Conservation (phyloP, 164 flowering plant genomes). For the Liriodendron chinense region DNA sequence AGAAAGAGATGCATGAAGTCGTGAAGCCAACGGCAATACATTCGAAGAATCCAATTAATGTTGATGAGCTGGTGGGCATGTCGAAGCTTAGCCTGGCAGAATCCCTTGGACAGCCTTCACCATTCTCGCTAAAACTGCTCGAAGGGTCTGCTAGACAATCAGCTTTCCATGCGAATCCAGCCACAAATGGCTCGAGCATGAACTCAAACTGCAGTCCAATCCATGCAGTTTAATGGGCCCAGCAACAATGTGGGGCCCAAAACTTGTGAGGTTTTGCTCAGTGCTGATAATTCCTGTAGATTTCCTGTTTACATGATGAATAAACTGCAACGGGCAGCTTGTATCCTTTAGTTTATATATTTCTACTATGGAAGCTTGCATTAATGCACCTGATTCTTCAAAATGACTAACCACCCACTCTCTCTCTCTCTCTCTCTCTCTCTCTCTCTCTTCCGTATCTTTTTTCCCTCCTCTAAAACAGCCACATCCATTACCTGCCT, state of each 20-base stretch:
- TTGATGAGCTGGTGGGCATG: slow-evolving; percentile 81
- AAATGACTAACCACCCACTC: slow-evolving; percentile 1
- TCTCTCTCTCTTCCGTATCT: no score
- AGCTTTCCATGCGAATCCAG: slow-evolving; percentile 66
- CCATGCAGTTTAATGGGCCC: slow-evolving; percentile 41
- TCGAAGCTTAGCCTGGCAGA: slow-evolving; percentile 75
- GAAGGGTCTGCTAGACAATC: slow-evolving; percentile 72
- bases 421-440: no score
- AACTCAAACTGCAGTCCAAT: slow-evolving; percentile 46
- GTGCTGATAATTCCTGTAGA: slow-evolving; percentile 19
- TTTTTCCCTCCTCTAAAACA: no score
- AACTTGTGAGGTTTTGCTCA: slow-evolving; percentile 13
- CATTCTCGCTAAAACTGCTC: slow-evolving; percentile 52
- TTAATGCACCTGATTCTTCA: slow-evolving; percentile 22
- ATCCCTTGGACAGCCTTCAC: slow-evolving; percentile 42
- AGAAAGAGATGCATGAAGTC: slow-evolving; percentile 58
- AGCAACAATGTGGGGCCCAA: slow-evolving; percentile 1
- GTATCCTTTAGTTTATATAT: slow-evolving; percentile 20
- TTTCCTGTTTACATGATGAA: slow-evolving; percentile 27
- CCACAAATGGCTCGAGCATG: slow-evolving; percentile 42
- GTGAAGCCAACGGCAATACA: slow-evolving; percentile 79
- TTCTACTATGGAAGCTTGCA: slow-evolving; percentile 8
- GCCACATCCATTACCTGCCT: neutral
- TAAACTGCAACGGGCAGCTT: slow-evolving; percentile 34
- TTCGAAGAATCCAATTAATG: slow-evolving; percentile 77